Base-by-base conservation (phyloP, 225 moss, liverwort and hornwort species). In the Rhytidiadelphus loreus region DNA sequence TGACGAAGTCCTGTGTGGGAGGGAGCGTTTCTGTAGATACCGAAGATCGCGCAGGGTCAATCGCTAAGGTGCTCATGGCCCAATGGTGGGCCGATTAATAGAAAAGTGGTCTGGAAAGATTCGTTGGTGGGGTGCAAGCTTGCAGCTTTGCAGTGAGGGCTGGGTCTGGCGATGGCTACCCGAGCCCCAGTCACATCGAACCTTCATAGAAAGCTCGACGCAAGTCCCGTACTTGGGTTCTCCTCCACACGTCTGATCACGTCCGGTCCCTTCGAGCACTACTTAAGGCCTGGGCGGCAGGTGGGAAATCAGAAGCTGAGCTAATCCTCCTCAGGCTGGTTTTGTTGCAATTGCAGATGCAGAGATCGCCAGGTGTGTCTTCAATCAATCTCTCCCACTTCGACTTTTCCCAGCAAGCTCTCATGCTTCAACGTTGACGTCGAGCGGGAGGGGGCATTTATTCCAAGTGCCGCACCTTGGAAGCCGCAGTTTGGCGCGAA, bases 401-500 rank as follows among this genome's bases (percentile, higher is more conserved):
- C 81, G 59, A 58, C 50, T 16, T 48, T 28, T 41, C 62, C 18
- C 33, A 15, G 44, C 60, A 9, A 81, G 22, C 80, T 30, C 43
- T 53, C 66, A 33, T 17, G 63, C 59, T 81, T n/a, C 39, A 46
- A n/a, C 55, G 32, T 71, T 64, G n/a, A 16, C 78, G 37, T 44
- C 58, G 39, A 79, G 73, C 24, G 16, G 33, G 86, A 81, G 87
- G 62, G 57, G n/a, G 77, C 79, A 55, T 23, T 63, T 35, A 24
- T 37, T 72, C 61, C 88, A 87, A 93, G 93, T 89, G 90, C 87
- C 84, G 68, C 77, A 66, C 90, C 93, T 93, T 90, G 93, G 93
- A 93, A 91, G 93, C 93, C 93, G 90, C 93, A 89, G 93, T 85
- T 91, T 93, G 91, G 93, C 93, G 22, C 88, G 93, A 93, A 93